Base-by-base conservation (phyloP, 1,284 basidiomycete genomes). In the Gymnopus androsaceus region DNA sequence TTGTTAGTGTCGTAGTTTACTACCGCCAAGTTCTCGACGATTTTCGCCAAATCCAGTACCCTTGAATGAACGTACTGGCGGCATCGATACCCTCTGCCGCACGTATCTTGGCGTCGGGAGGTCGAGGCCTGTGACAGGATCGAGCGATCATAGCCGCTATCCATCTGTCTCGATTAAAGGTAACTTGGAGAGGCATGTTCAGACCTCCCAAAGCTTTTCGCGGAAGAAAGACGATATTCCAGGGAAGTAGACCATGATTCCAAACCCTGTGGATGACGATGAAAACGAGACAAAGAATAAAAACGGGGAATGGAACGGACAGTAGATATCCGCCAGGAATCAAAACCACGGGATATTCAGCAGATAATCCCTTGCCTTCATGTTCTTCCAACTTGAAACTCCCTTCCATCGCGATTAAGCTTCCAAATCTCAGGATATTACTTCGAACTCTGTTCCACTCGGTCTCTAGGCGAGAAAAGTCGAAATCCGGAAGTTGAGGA, bases 41-140 rank as follows among this genome's bases (percentile, higher is more conserved):
- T 92, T 73, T 95, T 95, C n/a, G n/a, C n/a, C 95, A 98, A 60
- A 97, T 88, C 95, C 95, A 97, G 70, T 94, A 98, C 3, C 94
- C 93, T 67, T 91, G 88, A 55, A 98, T 89, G 67, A 98, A 97
- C 65, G 85, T 92, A 62, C 89, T 93, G 5, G 94, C 93, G 2
- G 92, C 93, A 62, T 90, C 86, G n/a, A 93, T 83, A 0, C 91
- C 95, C 70, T 98, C 93, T 0, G 93, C 94, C 8, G 95, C 93
- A 33, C 96, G 81, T 44, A 98, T 86, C 69, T 94, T 96, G 58
- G 87, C 86, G n/a, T 87, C 91, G 0, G 86, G 83, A 0, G 94
- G 67, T 99, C 96, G 4, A 99, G 79, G 0, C 96, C 97, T 0
- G 95, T 97, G 34, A 87, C 76, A 0, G 92, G 88, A 71, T 99